phyloP scores from a whole-genome alignment of 352 stramenopile species.

The Phytophthora sp. region DNA sequence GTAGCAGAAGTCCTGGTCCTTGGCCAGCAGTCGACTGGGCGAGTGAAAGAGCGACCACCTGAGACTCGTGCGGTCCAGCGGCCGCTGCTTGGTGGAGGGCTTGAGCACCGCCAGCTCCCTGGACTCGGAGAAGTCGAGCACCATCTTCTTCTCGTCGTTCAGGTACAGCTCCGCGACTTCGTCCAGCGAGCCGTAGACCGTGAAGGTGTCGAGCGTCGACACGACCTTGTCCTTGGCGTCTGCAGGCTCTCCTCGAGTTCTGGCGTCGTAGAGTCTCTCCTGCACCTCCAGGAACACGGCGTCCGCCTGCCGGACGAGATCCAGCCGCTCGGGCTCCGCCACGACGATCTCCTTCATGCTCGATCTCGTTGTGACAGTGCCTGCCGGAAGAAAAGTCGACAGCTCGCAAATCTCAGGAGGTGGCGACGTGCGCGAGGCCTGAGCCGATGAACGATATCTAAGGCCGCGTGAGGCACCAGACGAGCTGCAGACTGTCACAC shows the following conservation, averaged over 20 bases:
- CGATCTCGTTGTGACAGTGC: conserved; percentile 3
- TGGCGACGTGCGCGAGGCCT: conserved; percentile 13
- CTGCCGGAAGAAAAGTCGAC: neutral
- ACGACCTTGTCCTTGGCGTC: conserved; percentile 45
- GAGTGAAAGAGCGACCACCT: conserved; percentile 77
- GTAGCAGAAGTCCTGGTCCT: conserved; percentile 80
- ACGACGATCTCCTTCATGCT: conserved; percentile 32
- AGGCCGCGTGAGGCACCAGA: neutral
- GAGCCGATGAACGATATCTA: conserved; percentile 17
- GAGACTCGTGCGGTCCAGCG: conserved; percentile 64
- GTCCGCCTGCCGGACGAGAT: conserved; percentile 50
- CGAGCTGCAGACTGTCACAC: conserved; percentile 12
- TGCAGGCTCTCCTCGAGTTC: conserved; percentile 5
- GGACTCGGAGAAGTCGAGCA: conserved; percentile 79
- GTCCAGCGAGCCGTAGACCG: conserved; percentile 67
- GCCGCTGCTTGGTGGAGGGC: conserved; percentile 30
- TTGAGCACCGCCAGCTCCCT: conserved; percentile 59
- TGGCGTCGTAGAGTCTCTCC: conserved; percentile 39
- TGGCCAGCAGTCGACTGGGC: conserved; percentile 56
- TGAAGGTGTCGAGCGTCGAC: conserved; percentile 59
- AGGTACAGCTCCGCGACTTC: conserved; percentile 72
- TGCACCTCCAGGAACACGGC: conserved; percentile 53
- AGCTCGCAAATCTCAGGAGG: conserved; percentile 24
- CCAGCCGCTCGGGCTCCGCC: conserved; percentile 45
- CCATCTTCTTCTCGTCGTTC: conserved; percentile 67